A percentile compares a stretch with the other conserved stretches of the same genome.
Conservation (phyloP, 2,329 filamentous ascomycete species). For the Calonectria ilicicola region DNA sequence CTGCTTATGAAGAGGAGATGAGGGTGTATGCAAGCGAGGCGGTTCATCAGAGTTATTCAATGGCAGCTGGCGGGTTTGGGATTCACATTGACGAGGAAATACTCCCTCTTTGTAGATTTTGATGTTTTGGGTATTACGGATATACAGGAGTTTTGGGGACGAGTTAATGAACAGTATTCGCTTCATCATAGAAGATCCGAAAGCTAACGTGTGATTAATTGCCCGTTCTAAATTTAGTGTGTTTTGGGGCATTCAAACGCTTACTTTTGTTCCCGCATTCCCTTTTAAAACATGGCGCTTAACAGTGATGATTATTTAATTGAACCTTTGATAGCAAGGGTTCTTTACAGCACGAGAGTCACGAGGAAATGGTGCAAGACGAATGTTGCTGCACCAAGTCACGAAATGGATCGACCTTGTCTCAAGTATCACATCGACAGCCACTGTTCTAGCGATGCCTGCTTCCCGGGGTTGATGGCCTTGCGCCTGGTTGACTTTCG, state of each 20-base stretch:
- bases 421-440: background rate
- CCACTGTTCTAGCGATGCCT: background rate
- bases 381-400: background rate
- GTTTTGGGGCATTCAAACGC: too few relatives aligned
- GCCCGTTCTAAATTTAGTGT: too few relatives aligned
- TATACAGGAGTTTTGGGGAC: background rate
- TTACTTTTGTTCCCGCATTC: too few relatives aligned
- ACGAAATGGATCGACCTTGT: background rate
- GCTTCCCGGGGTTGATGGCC: background rate
- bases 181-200: background rate
- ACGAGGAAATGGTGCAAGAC: background rate
- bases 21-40: slow-evolving; percentile 68
- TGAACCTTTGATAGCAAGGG: too few relatives aligned
- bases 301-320: too few relatives aligned
- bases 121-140: background rate
- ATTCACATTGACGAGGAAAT: slow-evolving; percentile 58
- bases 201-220: too few relatives aligned
- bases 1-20: slow-evolving; percentile 73
- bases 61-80: slow-evolving; percentile 58
- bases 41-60: slow-evolving; percentile 65
- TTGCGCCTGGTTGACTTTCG: background rate
- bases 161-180: background rate
- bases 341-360: too few relatives aligned
- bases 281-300: too few relatives aligned
- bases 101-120: slow-evolving; percentile 24